Conservation (phyloP, 1,284 basidiomycete genomes). For the Chalciporus sp. region DNA sequence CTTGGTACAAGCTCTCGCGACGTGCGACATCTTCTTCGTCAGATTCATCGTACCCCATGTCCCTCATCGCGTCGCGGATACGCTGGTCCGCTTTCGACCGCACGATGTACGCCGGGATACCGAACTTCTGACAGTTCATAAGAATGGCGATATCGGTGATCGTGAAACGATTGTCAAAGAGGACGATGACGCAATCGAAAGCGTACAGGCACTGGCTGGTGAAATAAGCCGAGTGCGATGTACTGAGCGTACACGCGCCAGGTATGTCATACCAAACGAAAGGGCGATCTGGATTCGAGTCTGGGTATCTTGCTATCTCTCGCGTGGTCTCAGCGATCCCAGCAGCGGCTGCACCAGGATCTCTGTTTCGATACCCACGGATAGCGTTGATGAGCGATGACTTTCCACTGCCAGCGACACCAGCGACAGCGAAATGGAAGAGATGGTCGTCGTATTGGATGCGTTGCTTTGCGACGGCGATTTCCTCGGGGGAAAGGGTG, state of each 20-base stretch:
- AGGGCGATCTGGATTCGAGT: slow-evolving; percentile 13
- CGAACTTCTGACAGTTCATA: slow-evolving; percentile 17
- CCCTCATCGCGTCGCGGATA: slow-evolving; percentile 20
- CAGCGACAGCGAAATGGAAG: slow-evolving; percentile 17
- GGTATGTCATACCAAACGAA: slow-evolving; percentile 25
- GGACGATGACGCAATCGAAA: slow-evolving; percentile 23
- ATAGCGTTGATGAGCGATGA: slow-evolving; percentile 23
- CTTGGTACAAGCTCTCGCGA: slow-evolving; percentile 15
- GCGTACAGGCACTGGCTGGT: slow-evolving; percentile 26
- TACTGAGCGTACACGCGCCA: slow-evolving; percentile 20
- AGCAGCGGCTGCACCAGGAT: slow-evolving; percentile 15
- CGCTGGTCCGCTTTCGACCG: slow-evolving; percentile 26
- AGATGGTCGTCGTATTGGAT: slow-evolving; percentile 16
- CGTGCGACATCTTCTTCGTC: slow-evolving; percentile 14
- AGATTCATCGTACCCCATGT: slow-evolving; percentile 20
- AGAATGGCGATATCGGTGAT: slow-evolving; percentile 26
- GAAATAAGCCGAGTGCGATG: slow-evolving; percentile 24
- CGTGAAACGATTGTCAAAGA: slow-evolving; percentile 26
- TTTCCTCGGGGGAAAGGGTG: slow-evolving; percentile 12
- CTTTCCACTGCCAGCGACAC: slow-evolving; percentile 20
- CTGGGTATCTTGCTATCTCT: slow-evolving; percentile 15
- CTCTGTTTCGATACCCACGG: slow-evolving; percentile 13
- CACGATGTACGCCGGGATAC: slow-evolving; percentile 23
- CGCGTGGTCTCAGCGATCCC: slow-evolving; percentile 22
- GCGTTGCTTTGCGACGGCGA: slow-evolving; percentile 9